Percentiles rank a stretch among this genome's conserved stretches.
Evolutionary conservation across 805 yeast species (phyloP).

Genomic region (Suhomyces sp.): DNA sequence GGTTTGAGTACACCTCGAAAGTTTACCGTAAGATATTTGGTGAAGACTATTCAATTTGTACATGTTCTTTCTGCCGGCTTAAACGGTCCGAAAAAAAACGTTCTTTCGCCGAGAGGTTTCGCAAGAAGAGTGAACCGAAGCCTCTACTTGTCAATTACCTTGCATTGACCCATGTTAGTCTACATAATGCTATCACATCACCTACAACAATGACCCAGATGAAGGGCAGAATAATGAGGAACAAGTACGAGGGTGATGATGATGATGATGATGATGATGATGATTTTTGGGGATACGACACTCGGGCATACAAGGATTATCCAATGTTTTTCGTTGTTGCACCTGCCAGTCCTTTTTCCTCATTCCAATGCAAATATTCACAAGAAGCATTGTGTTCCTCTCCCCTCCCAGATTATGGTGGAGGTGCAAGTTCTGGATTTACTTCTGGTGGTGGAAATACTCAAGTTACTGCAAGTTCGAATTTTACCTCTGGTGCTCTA

Average conservation of each 20-base stretch:
- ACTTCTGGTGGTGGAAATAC: too few relatives aligned
- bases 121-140: too few relatives aligned
- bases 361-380: conserved; percentile 3
- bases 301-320: conserved; percentile 1
- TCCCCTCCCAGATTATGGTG: conserved; percentile 6
- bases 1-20: conserved; percentile 16
- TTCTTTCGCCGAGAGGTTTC: too few relatives aligned
- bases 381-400: conserved; percentile 9
- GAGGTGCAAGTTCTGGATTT: too few relatives aligned
- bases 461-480: too few relatives aligned
- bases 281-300: background rate
- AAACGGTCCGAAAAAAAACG: too few relatives aligned
- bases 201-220: conserved; percentile 6
- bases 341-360: conserved; percentile 6
- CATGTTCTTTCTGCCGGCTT: too few relatives aligned
- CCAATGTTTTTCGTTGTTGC: conserved; percentile 10
- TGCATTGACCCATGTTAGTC: conserved; percentile 13
- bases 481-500: too few relatives aligned
- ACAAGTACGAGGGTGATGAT: too few relatives aligned
- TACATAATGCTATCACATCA: conserved; percentile 12
- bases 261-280: too few relatives aligned
- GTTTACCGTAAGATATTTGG: conserved; percentile 12
- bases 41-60: conserved; percentile 19
- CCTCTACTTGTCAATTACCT: conserved; percentile 5
- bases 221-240: too few relatives aligned